A percentile compares a stretch with the other conserved stretches of the same genome.
Conservation (phyloP, 805 yeast genomes). For the Ascoidea asiatica region DNA sequence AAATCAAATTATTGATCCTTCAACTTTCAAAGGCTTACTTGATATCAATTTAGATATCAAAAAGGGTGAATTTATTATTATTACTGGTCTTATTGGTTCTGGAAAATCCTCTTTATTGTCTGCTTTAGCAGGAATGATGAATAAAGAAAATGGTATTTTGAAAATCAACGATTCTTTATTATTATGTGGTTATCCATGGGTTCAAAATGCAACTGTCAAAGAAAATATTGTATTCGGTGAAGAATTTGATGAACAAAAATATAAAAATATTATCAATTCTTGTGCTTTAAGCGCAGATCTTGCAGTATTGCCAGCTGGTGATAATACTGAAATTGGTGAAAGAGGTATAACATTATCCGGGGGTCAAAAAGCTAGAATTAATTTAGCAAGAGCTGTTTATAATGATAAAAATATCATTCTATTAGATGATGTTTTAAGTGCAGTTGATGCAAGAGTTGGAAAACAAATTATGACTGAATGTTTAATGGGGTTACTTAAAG, state of each 20-base stretch:
- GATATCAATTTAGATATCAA: conserved; percentile 33
- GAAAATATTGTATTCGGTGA: conserved; percentile 54
- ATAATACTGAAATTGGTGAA: conserved; percentile 60
- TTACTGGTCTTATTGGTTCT: conserved; percentile 68
- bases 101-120: conserved; percentile 62
- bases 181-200: conserved; percentile 47
- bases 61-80: conserved; percentile 54
- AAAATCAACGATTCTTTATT: conserved; percentile 32
- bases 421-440: conserved; percentile 59
- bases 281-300: conserved; percentile 51
- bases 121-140: conserved; percentile 60
- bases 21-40: conserved; percentile 30
- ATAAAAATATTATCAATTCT: conserved; percentile 38
- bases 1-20: conserved; percentile 7
- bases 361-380: conserved; percentile 63
- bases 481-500: conserved; percentile 33
- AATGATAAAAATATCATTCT: conserved; percentile 43
- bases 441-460: conserved; percentile 70
- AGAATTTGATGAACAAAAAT: conserved; percentile 30
- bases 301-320: conserved; percentile 50
- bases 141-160: conserved; percentile 34
- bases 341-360: conserved; percentile 65
- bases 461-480: conserved; percentile 51
- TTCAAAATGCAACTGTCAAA: conserved; percentile 55
- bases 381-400: conserved; percentile 59